phyloP scores from a whole-genome alignment of 2,329 filamentous ascomycete genomes.

The Apiospora rasikravindrae region DNA sequence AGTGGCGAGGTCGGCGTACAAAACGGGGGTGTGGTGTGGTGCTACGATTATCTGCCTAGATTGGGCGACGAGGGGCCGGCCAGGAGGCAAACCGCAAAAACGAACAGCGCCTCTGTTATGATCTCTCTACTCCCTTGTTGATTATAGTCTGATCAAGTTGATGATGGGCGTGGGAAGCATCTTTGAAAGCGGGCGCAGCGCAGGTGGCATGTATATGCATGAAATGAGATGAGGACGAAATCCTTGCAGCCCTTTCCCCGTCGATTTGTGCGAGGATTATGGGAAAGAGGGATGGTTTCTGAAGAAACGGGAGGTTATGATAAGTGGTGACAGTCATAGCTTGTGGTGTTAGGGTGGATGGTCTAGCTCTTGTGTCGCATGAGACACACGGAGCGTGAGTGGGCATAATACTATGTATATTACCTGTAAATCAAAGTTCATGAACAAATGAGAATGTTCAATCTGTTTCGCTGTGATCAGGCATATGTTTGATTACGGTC shows the following conservation, averaged over 20 bases:
- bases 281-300: too few relatives aligned
- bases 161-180: background rate
- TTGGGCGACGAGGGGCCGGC: background rate
- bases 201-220: background rate
- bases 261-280: too few relatives aligned
- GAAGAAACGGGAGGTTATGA: too few relatives aligned
- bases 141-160: background rate
- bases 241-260: background rate
- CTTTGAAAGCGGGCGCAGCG: background rate
- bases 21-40: background rate
- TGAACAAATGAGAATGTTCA: background rate
- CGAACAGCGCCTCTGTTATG: background rate
- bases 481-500: too few relatives aligned
- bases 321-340: too few relatives aligned
- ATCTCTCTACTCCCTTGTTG: conserved; percentile 16
- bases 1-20: background rate
- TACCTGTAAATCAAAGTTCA: background rate
- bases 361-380: background rate
- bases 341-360: background rate
- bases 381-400: background rate
- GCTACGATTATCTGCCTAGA: background rate
- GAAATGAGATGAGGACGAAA: background rate
- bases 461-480: too few relatives aligned
- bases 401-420: conserved; percentile 12
- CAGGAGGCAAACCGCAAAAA: background rate